phyloP scores from a whole-genome alignment of 1,284 basidiomycete species.

The Papiliotrema laurentii region DNA sequence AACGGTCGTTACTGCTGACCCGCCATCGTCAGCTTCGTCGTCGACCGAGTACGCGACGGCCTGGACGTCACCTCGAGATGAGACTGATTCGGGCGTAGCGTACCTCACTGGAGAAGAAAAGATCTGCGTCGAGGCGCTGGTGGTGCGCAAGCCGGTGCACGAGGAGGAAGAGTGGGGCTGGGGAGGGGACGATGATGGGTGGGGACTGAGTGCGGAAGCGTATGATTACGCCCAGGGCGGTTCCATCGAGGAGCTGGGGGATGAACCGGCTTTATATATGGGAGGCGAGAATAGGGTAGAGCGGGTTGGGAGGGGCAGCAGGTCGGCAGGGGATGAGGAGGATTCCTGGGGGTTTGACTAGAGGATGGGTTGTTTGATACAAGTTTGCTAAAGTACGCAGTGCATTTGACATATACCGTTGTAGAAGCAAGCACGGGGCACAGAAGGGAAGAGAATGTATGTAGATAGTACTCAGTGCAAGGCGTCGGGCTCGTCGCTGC shows the following conservation, averaged over 20 bases:
- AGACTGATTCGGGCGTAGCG: neutral
- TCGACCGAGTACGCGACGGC: constrained; percentile 12
- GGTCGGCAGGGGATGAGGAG: neutral
- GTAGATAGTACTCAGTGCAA: too few relatives aligned
- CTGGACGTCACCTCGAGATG: neutral
- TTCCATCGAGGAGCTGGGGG: too few relatives aligned
- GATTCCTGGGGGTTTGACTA: neutral
- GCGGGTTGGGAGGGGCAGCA: neutral
- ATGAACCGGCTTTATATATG: neutral
- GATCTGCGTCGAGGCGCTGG: constrained; percentile 47
- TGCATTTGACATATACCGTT: too few relatives aligned
- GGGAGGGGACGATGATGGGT: constrained; percentile 31
- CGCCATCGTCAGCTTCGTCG: constrained; percentile 3
- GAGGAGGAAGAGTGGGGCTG: constrained; percentile 24
- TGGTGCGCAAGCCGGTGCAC: constrained; percentile 40
- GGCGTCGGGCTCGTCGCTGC: too few relatives aligned
- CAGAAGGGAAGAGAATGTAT: too few relatives aligned
- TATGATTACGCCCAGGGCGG: too few relatives aligned
- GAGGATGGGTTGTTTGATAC: too few relatives aligned
- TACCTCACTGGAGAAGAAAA: constrained; percentile 18
- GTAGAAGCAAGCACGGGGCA: too few relatives aligned
- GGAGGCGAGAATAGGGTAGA: neutral
- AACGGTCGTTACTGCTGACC: constrained; percentile 10
- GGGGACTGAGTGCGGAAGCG: constrained; percentile 15
- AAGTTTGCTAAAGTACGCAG: too few relatives aligned